Conservation (phyloP, 2,329 filamentous ascomycete genomes). For the Phialemonium atrogriseum region DNA sequence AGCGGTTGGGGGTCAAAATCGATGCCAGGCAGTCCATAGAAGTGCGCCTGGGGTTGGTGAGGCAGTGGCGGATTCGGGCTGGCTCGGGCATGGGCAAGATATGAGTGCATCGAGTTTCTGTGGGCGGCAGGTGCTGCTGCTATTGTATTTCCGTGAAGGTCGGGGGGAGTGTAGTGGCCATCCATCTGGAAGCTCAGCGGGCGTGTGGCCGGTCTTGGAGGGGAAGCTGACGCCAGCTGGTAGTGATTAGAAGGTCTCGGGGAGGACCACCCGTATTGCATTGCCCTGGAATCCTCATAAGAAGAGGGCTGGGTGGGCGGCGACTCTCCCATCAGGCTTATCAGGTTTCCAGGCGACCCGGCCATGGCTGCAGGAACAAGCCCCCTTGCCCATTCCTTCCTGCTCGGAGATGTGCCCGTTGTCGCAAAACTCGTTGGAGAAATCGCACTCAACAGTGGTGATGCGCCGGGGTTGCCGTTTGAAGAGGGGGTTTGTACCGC, state of each 20-base stretch:
- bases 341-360: conserved; percentile 45
- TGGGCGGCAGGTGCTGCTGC: conserved; percentile 28
- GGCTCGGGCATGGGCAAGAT: conserved; percentile 36
- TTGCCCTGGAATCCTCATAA: conserved; percentile 37
- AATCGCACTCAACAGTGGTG: conserved; percentile 39
- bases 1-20: conserved; percentile 47
- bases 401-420: conserved; percentile 37
- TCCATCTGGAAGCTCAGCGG: conserved; percentile 50
- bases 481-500: conserved; percentile 30
- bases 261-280: conserved; percentile 37
- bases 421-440: conserved; percentile 41
- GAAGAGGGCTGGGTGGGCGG: conserved; percentile 45
- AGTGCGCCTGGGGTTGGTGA: conserved; percentile 69
- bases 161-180: conserved; percentile 30
- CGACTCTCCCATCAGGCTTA: conserved; percentile 42
- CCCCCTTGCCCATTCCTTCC: conserved; percentile 36
- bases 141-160: conserved; percentile 22
- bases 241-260: conserved; percentile 35
- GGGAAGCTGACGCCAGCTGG: conserved; percentile 33
- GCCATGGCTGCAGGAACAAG: conserved; percentile 30
- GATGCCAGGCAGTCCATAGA: conserved; percentile 66
- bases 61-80: conserved; percentile 56
- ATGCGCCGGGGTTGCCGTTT: conserved; percentile 34
- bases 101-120: conserved; percentile 43
- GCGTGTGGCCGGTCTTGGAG: conserved; percentile 26